These are phyloP conservation scores for Stephania japonica DNA, from an alignment of 164 flowering plant species.

Conservation along the genomic window DNA sequence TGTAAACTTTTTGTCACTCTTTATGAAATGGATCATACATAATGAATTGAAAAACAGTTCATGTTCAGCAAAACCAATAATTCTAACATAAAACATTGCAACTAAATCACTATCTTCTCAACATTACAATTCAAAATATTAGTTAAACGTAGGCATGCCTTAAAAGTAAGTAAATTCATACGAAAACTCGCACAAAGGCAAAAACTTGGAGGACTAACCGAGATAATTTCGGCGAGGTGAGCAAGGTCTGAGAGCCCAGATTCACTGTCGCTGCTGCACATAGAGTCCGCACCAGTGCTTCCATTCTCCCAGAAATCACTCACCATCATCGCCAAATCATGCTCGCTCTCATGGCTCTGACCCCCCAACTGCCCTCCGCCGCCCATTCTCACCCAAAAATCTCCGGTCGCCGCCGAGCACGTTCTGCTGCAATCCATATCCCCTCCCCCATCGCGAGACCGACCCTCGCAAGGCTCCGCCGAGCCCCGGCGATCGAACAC, in stretches of 20 bases:
- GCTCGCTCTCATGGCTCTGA: slow-evolving; percentile 81
- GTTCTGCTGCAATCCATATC: slow-evolving; percentile 40
- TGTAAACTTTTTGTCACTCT: no score
- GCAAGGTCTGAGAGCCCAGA: slow-evolving; percentile 63
- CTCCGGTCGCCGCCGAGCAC: slow-evolving; percentile 27
- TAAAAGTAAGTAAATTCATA: no score
- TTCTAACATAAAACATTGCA: neutral
- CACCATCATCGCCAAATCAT: slow-evolving; percentile 78
- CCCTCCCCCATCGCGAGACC: slow-evolving; percentile 11
- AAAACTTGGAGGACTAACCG: slow-evolving; percentile 28
- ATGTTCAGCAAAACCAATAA: neutral
- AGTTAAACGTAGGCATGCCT: no score
- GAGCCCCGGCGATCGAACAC: slow-evolving; percentile 4
- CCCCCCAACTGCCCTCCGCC: slow-evolving; percentile 28
- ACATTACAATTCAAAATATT: neutral
- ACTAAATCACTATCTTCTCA: neutral
- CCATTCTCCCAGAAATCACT: slow-evolving; percentile 82
- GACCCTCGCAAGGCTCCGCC: neutral
- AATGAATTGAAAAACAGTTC: no score
- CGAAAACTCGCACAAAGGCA: no score
- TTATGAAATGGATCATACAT: no score
- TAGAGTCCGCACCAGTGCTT: slow-evolving; percentile 59
- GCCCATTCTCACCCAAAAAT: slow-evolving; percentile 25
- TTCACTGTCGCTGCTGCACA: slow-evolving; percentile 85
- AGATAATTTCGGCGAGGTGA: slow-evolving; percentile 55